phyloP scores from a whole-genome alignment of 345 rosid genomes.

The Durio zibethinus region DNA sequence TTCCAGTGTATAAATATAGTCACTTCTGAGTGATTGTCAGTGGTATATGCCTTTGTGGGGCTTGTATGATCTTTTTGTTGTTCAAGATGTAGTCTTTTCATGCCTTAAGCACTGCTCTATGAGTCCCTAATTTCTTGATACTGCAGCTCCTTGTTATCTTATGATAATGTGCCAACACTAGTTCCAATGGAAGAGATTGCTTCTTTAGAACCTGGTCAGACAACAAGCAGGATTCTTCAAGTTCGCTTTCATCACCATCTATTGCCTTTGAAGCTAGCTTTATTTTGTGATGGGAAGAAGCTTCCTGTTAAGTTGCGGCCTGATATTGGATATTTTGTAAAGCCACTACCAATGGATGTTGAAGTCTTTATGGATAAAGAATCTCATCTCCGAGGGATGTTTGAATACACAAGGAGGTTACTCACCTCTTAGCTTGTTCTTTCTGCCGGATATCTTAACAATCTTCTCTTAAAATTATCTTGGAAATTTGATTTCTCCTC shows the following conservation, averaged over 20 bases:
- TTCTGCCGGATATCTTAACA: not conserved
- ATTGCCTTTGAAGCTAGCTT: slow-evolving; percentile 68
- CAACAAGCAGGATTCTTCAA: slow-evolving; percentile 44
- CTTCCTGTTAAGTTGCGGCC: slow-evolving; percentile 81
- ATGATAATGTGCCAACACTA: not conserved
- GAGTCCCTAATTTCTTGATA: not conserved
- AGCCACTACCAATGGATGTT: slow-evolving; percentile 62
- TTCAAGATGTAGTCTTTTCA: not conserved
- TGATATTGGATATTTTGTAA: slow-evolving; percentile 91
- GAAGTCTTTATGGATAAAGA: slow-evolving; percentile 54
- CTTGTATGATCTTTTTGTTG: not conserved
- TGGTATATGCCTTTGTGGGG: not conserved
- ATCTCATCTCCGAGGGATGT: slow-evolving; percentile 86
- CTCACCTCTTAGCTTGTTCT: slow-evolving; percentile 17
- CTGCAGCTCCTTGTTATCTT: not conserved
- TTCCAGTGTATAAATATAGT: not conserved
- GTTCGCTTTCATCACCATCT: slow-evolving; percentile 90
- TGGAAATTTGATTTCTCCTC: not conserved
- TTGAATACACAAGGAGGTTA: slow-evolving; percentile 77
- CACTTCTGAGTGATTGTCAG: not conserved
- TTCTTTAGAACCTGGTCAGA: not conserved
- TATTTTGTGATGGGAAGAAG: slow-evolving; percentile 50
- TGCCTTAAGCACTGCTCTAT: not conserved
- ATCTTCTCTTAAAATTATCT: not conserved
- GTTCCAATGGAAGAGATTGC: slow-evolving; percentile 4